Percentiles rank a stretch among this genome's conserved stretches.
Conservation (phyloP, 106 monocot genomes). For the Apostasia ramifera region DNA sequence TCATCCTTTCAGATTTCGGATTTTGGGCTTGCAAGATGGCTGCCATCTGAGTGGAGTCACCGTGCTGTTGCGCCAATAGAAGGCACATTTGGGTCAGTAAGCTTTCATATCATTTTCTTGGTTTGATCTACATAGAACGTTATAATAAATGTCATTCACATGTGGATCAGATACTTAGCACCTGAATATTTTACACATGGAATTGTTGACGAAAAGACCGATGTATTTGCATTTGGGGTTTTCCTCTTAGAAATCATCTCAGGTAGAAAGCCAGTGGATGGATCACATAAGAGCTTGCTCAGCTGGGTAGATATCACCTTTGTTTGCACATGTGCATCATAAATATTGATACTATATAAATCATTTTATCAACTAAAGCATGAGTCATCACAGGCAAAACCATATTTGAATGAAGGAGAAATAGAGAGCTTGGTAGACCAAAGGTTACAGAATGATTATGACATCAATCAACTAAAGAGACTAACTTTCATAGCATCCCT, state of each 20-base stretch:
- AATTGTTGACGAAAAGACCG: constrained; percentile 70
- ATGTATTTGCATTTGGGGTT: constrained; percentile 67
- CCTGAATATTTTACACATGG: constrained; percentile 73
- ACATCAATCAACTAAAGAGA: constrained; percentile 21
- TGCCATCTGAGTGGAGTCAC: constrained; percentile 62
- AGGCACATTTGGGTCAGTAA: constrained; percentile 62
- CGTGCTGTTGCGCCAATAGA: constrained; percentile 59
- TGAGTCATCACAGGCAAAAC: constrained; percentile 21
- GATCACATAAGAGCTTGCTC: constrained; percentile 58
- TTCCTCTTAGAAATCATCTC: constrained; percentile 62
- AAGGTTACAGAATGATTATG: constrained; percentile 28
- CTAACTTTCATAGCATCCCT: constrained; percentile 27
- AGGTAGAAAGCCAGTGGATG: constrained; percentile 62
- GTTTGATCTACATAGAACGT: background rate
- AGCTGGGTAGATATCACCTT: constrained; percentile 23
- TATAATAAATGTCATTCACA: background rate
- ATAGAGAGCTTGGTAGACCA: constrained; percentile 21
- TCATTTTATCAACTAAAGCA: background rate
- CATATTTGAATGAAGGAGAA: constrained; percentile 15
- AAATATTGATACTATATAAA: background rate
- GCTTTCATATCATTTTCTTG: background rate
- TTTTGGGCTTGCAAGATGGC: constrained; percentile 72
- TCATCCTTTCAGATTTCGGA: constrained; percentile 45
- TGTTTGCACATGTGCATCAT: background rate
- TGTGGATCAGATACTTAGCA: constrained; percentile 45